phyloP scores from a whole-genome alignment of 1,139 yeast genomes.

The Kodamaea plutei region DNA sequence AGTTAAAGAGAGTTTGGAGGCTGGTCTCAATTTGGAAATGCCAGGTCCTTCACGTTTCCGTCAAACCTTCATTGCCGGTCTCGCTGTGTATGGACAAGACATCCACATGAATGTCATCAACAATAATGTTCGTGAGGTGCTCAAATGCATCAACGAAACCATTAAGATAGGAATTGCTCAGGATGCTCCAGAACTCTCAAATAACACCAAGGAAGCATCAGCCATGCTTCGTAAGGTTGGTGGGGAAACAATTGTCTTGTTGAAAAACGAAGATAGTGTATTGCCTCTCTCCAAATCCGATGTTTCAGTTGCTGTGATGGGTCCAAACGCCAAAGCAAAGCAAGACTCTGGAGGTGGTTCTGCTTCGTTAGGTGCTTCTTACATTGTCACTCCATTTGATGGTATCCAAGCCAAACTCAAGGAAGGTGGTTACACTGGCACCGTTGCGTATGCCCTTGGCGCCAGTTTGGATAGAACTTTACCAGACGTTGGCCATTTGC shows the following conservation, averaged over 20 bases:
- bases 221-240: constrained; percentile 14
- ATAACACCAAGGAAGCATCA: constrained; percentile 13
- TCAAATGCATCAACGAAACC: constrained; percentile 15
- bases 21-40: constrained; percentile 60
- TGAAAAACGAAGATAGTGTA: constrained; percentile 17
- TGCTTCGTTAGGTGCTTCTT: constrained; percentile 31
- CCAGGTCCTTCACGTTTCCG: constrained; percentile 56
- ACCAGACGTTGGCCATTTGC: constrained; percentile 25
- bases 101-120: constrained; percentile 14
- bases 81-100: constrained; percentile 32
- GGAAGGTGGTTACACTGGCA: constrained; percentile 15
- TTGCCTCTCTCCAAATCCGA: constrained; percentile 13
- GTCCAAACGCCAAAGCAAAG: constrained; percentile 33
- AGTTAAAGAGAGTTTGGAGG: constrained; percentile 41
- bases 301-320: constrained; percentile 30
- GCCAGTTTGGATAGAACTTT: constrained; percentile 27
- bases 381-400: constrained; percentile 30
- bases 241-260: constrained; percentile 16
- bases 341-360: constrained; percentile 39
- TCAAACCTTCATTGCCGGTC: constrained; percentile 32
- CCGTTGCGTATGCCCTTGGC: constrained; percentile 24
- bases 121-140: constrained; percentile 14
- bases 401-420: constrained; percentile 24
- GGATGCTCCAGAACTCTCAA: constrained; percentile 11
- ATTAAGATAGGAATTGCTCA: constrained; percentile 14